A percentile compares a stretch with the other conserved stretches of the same genome.
Evolutionary conservation across 108 stramenopile species (phyloP).

Genomic region (Nannochloropsis granulata): DNA sequence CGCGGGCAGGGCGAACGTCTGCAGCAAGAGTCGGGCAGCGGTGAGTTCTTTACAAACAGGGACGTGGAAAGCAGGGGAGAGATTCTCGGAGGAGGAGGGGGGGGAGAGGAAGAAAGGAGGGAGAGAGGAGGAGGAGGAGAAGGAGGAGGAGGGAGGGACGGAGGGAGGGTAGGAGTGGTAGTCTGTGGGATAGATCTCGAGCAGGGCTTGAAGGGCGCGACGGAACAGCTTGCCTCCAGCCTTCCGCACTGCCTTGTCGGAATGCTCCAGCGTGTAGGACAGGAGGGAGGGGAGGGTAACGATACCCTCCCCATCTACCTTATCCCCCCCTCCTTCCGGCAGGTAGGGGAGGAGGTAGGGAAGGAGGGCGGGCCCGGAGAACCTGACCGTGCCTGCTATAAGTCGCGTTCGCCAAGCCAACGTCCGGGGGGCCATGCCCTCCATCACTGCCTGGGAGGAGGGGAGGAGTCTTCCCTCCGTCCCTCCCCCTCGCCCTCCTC

Average conservation of each 20-base stretch:
- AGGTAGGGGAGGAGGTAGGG: conserved; percentile 17
- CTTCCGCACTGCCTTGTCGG: conserved; percentile 12
- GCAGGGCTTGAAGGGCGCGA: conserved; percentile 6
- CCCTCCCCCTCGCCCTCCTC: too few species aligned
- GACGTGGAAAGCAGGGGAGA: neutral
- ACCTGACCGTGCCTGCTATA: neutral
- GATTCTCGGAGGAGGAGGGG: neutral
- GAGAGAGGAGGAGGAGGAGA: neutral
- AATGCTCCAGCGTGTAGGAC: neutral
- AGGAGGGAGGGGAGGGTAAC: neutral
- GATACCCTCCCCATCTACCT: neutral
- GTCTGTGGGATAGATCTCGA: conserved; percentile 6
- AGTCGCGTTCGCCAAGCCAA: neutral
- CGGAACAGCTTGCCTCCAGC: conserved; percentile 9
- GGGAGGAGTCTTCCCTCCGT: neutral
- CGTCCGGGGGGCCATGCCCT: neutral
- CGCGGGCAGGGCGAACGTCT: neutral
- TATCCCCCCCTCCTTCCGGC: neutral
- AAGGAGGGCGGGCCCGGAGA: neutral
- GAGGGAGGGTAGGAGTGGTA: conserved; percentile 8
- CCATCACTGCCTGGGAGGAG: neutral
- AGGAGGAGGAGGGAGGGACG: too few species aligned
- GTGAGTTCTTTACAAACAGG: neutral
- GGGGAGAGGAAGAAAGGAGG: neutral
- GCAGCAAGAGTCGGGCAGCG: neutral